A percentile compares a stretch with the other conserved stretches of the same genome.
phyloP scores from a whole-genome alignment of 2,329 filamentous ascomycete genomes.

The Nemania sp. region DNA sequence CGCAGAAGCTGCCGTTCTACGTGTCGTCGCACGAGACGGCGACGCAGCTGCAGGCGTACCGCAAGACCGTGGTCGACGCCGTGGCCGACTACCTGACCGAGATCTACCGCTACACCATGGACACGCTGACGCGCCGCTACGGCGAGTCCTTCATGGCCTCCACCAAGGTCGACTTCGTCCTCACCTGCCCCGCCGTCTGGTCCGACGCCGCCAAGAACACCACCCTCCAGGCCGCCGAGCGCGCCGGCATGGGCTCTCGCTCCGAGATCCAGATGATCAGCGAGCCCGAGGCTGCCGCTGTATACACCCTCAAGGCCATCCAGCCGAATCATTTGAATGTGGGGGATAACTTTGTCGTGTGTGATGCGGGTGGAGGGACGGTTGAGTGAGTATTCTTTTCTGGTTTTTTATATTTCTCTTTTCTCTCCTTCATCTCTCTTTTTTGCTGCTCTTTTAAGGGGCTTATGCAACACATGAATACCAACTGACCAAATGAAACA shows the following conservation, averaged over 20 bases:
- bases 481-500: neutral
- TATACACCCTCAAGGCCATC: conserved; percentile 79
- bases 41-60: conserved; percentile 71
- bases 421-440: no score
- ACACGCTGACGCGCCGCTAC: conserved; percentile 73
- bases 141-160: conserved; percentile 78
- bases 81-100: conserved; percentile 79
- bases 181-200: conserved; percentile 84
- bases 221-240: conserved; percentile 75
- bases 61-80: conserved; percentile 77
- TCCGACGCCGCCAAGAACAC: conserved; percentile 84
- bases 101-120: conserved; percentile 77
- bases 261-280: conserved; percentile 77
- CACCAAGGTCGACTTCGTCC: conserved; percentile 76
- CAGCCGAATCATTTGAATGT: conserved; percentile 73
- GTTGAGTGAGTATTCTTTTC: conserved; percentile 66
- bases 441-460: no score
- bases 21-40: conserved; percentile 78
- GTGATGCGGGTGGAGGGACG: conserved; percentile 65
- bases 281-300: conserved; percentile 78
- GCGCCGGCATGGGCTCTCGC: conserved; percentile 74
- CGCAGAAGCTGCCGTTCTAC: conserved; percentile 79
- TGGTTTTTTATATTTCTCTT: no score
- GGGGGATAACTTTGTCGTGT: conserved; percentile 67
- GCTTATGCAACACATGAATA: neutral